Conservation (phyloP, 2,329 filamentous ascomycete species). For the Fusarium caatingaense region DNA sequence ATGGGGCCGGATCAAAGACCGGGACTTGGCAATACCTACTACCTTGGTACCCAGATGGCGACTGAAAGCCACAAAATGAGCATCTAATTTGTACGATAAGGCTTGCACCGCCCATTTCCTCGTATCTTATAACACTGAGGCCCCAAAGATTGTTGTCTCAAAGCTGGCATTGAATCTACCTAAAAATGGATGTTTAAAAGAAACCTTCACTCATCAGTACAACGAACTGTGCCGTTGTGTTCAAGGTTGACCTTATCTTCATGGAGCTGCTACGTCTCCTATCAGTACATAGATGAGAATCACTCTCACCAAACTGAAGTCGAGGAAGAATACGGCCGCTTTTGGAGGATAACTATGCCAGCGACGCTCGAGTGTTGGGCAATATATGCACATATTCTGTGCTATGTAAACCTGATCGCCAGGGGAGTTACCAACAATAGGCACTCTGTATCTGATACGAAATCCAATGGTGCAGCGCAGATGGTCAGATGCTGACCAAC, state of each 20-base stretch:
- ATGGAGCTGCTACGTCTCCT: background rate
- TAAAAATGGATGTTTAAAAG: background rate
- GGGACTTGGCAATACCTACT: slow-evolving; percentile 30
- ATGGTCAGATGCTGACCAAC: background rate
- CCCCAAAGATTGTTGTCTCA: background rate
- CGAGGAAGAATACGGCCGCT: background rate
- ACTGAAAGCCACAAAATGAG: slow-evolving; percentile 39
- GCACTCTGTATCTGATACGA: background rate
- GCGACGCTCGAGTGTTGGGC: background rate
- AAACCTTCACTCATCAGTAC: background rate
- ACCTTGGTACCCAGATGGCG: slow-evolving; percentile 31
- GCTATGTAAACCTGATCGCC: background rate
- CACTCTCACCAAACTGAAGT: background rate
- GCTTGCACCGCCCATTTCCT: background rate
- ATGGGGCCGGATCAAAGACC: slow-evolving; percentile 32
- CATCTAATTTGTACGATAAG: background rate
- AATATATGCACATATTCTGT: background rate
- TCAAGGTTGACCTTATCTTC: background rate
- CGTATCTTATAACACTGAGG: background rate
- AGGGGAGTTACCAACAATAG: slow-evolving; percentile 5
- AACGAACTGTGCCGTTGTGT: background rate
- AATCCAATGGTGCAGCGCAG: background rate
- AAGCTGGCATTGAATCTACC: background rate
- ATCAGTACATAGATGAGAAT: background rate
- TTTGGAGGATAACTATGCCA: background rate